Base-by-base conservation (phyloP, 805 yeast genomes). In the Metschnikowia aberdeeniae region DNA sequence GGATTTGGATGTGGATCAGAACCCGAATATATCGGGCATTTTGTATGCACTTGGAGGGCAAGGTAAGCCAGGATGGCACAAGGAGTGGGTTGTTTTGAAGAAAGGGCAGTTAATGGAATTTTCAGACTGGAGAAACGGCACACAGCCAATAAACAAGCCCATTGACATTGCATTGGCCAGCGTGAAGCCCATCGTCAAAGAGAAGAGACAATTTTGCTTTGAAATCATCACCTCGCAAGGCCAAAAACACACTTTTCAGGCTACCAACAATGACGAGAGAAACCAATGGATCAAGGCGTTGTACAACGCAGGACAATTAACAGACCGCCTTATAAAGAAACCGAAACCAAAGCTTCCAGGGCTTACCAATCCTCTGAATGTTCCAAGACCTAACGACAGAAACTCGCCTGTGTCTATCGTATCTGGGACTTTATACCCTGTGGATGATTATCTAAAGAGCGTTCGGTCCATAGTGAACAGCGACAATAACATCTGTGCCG, bases 1-100 rank as follows among this genome's bases (percentile, higher is more conserved):
- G 14, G 27, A 11, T 5, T n/a, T 29, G 11, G 48, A 42, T n/a
- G 51, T 58, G 20, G 66, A 61, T 36, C 63, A 60, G 34, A 59
- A 58, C 32, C 57, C 67, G 5, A 68, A 65, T 35, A 61, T 64
- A 44, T 57, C 68, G 6, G 86, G 85, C 0, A 71, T 80, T 10
- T 58, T 81, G n/a, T 80, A 76, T 55, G 72, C 79, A 1, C 65
- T 77, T 31, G 82, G 82, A 0, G 84, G 84, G 0, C 80, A 77
- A 46, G 80, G 81, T 0, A 77, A 77, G 47, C 77, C 70, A 19
- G 84, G 85, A 3, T 89, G 96, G 97, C 95, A 88, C 61, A 88
- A 87, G 56, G 89, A 84, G 60, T 86, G 95, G 90, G 86, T 89
- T 0, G 86, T 82, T 0, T 68, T 88, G 40, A 75, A 77, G 11